phyloP scores from a whole-genome alignment of 2,329 filamentous ascomycete genomes.

The Colletotrichum viniferum region DNA sequence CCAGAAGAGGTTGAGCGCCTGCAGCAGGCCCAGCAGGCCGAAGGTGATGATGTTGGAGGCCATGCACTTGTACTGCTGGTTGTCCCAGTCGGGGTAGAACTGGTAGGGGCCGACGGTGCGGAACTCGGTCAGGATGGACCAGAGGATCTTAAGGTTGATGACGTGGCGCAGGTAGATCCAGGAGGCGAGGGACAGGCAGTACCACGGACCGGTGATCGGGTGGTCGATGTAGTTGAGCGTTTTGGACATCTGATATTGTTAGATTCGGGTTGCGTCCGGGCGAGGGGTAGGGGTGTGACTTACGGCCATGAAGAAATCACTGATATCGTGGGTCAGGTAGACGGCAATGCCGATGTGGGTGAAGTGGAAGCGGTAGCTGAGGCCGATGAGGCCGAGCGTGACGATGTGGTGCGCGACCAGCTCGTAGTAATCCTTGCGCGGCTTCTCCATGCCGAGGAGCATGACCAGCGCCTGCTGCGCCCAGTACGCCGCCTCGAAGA shows the following conservation, averaged over 20 bases:
- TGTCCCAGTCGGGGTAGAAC: constrained; percentile 57
- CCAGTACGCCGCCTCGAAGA: constrained; percentile 78
- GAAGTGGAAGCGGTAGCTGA: constrained; percentile 79
- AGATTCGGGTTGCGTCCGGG: not conserved
- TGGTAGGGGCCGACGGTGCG: constrained; percentile 60
- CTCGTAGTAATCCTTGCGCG: constrained; percentile 76
- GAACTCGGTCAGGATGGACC: constrained; percentile 62
- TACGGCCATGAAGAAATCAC: constrained; percentile 78
- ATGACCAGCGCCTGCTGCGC: constrained; percentile 75
- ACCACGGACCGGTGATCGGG: constrained; percentile 66
- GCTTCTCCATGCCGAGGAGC: constrained; percentile 71
- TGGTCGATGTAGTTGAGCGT: constrained; percentile 73
- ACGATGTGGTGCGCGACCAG: constrained; percentile 75
- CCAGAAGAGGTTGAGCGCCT: constrained; percentile 67
- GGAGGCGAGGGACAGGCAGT: constrained; percentile 65
- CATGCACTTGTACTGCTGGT: constrained; percentile 64
- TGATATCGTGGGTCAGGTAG: constrained; percentile 77
- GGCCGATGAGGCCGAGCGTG: constrained; percentile 68
- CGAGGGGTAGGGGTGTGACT: constrained; percentile 28
- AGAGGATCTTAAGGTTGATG: constrained; percentile 65
- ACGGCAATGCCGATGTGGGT: constrained; percentile 76
- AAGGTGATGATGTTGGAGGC: constrained; percentile 59
- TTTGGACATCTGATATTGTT: constrained; percentile 61
- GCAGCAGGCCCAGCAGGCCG: constrained; percentile 53
- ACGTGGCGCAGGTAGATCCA: constrained; percentile 78